Evolutionary conservation across 768 basidiomycete genomes (phyloP), one percentile per base, ranked within the genome.

Genomic region (Russula foetens): DNA sequence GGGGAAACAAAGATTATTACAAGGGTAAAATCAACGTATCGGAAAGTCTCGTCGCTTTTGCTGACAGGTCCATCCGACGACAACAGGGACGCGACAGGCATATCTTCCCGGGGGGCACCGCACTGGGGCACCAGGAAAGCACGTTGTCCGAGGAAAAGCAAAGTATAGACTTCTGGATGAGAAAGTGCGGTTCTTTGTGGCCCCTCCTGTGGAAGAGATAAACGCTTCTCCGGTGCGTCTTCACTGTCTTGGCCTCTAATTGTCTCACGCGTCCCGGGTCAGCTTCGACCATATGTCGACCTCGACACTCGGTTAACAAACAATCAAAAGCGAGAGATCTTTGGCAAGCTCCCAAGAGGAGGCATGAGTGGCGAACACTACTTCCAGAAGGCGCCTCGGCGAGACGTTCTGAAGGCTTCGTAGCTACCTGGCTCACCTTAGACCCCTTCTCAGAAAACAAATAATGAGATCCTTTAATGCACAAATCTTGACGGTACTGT

Each of bases 1-100:
- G 85, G 49, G 96, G 83, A 17, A 97, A 97, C 76, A 98, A 98
- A 69, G 92, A 99, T 70, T 98, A 80, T 71, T 98, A 97, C 80
- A 98, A 98, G 74, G 96, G 96, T 88, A 7, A 74, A n/a, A 24
- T 4, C 17, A 9, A 44, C 26, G 6, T n/a, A 21, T 60, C 19
- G n/a, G 24, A 31, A 35, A 7, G 15, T 8, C 19, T 53, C 19
- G 43, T 57, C 29, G 6, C 28, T 26, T 26, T 38, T 14, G 17
- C 48, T 58, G 28, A 50, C 47, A 46, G 15, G 14, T 12, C 29
- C 23, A 14, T 23, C 12, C 17, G 8, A 59, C 31, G 31, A 7
- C 8, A 29, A 12, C 66, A 93, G 92, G 92, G 39, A 94, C 86
- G 23, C 76, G 93, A 41, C 92, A 92, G 71, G 87, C 93, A 0